phyloP scores from a whole-genome alignment of 345 rosid species.

The Raphanus sativus region DNA sequence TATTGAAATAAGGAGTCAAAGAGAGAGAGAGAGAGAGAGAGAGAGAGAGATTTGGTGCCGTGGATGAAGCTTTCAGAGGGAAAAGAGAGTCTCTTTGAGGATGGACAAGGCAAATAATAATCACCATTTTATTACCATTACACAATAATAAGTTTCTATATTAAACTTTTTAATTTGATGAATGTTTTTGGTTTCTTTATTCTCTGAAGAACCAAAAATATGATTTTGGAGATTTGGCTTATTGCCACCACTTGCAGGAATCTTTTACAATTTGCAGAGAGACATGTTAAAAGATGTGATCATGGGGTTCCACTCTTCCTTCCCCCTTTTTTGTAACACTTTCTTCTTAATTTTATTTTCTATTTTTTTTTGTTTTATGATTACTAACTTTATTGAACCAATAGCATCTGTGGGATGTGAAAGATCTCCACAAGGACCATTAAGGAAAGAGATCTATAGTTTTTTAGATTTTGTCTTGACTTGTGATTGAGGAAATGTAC shows the following conservation, averaged over 20 bases:
- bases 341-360: background rate
- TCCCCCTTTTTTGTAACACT: background rate
- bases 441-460: constrained; percentile 9
- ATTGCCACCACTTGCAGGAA: background rate
- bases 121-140: background rate
- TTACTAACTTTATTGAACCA: constrained; percentile 10
- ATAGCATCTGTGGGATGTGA: constrained; percentile 29
- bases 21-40: background rate
- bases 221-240: constrained; percentile 31
- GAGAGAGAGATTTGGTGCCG: constrained; percentile 20
- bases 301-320: background rate
- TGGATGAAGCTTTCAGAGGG: constrained; percentile 34
- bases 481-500: constrained; percentile 20
- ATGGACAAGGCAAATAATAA: constrained; percentile 30
- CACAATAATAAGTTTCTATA: background rate
- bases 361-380: background rate
- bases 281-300: background rate
- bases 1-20: background rate
- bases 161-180: constrained; percentile 9
- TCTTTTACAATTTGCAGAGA: background rate
- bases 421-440: constrained; percentile 22
- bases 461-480: constrained; percentile 28
- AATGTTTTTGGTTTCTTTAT: constrained; percentile 19
- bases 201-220: constrained; percentile 3
- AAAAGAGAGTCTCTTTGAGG: constrained; percentile 25